Evolutionary conservation across 169 alveolate species (phyloP).

Genomic region (Babesia divergens): DNA sequence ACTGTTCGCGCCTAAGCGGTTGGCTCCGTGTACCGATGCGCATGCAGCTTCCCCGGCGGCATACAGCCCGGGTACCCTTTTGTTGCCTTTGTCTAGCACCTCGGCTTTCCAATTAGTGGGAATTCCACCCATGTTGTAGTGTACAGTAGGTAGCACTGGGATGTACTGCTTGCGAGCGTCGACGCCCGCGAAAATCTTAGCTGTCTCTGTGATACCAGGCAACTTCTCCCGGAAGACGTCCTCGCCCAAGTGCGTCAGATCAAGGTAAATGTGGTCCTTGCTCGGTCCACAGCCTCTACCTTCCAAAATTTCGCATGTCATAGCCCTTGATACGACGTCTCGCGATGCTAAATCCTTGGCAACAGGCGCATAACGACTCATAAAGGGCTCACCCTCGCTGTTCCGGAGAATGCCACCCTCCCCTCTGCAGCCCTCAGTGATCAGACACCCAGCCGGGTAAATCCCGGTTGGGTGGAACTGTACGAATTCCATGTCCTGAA

Average conservation of each 20-base stretch:
- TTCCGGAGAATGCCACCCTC: constrained; percentile 98
- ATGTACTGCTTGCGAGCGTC: constrained; percentile 93
- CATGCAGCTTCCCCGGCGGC: constrained; percentile 97
- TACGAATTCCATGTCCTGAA: constrained; percentile 96
- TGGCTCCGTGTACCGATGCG: constrained; percentile 99
- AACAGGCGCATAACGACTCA: constrained; percentile 93
- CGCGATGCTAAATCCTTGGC: constrained; percentile 97
- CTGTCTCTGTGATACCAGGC: constrained; percentile 96
- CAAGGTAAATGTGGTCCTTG: constrained; percentile 92
- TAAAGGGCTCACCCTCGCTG: constrained; percentile 93
- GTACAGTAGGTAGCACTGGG: constrained; percentile 98
- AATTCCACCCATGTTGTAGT: constrained; percentile 99
- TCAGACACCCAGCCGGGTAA: constrained; percentile 94
- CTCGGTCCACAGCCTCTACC: constrained; percentile 95
- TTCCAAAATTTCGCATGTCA: constrained; percentile 95
- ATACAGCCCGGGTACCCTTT: constrained; percentile 89
- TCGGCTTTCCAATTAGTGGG: constrained; percentile 96
- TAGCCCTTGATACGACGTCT: constrained; percentile 96
- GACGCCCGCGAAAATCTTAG: constrained; percentile 95
- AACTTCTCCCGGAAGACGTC: constrained; percentile 91
- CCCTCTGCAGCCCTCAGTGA: constrained; percentile 99
- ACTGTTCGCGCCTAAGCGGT: constrained; percentile 97
- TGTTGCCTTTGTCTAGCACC: constrained; percentile 79
- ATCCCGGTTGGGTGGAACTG: constrained; percentile 98
- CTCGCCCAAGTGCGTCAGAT: constrained; percentile 90